phyloP scores from a whole-genome alignment of 2,329 filamentous ascomycete species.

The Anisogramma anomala region DNA sequence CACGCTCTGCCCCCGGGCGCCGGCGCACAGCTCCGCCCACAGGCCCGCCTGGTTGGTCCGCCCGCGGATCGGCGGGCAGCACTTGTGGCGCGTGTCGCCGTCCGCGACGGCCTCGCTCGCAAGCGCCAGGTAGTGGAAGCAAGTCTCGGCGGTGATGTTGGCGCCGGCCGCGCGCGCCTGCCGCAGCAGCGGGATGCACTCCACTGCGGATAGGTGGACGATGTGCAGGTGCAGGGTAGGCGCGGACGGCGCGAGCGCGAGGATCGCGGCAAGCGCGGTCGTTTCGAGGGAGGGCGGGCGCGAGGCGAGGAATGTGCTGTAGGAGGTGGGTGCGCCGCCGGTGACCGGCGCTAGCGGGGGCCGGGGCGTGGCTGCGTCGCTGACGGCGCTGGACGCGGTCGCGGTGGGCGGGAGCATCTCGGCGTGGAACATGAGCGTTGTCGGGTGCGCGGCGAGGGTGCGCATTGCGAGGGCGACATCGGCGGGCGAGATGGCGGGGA shows the following conservation, averaged over 20 bases:
- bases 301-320: constrained; percentile 84
- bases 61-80: constrained; percentile 81
- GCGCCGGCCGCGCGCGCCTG: constrained; percentile 61
- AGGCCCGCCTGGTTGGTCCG: constrained; percentile 72
- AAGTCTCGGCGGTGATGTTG: constrained; percentile 87
- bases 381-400: constrained; percentile 68
- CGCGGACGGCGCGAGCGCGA: constrained; percentile 68
- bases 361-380: constrained; percentile 58
- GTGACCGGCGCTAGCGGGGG: constrained; percentile 62
- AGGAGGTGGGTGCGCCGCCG: constrained; percentile 60
- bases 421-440: constrained; percentile 97
- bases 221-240: constrained; percentile 82
- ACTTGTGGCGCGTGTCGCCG: constrained; percentile 88
- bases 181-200: constrained; percentile 72
- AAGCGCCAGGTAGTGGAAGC: constrained; percentile 86
- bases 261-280: constrained; percentile 76
- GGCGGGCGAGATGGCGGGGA: constrained; percentile 71
- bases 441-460: constrained; percentile 67
- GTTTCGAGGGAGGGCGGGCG: constrained; percentile 85
- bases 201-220: constrained; percentile 80
- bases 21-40: constrained; percentile 66
- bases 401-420: constrained; percentile 92
- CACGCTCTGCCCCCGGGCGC: constrained; percentile 50
- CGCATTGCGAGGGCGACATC: constrained; percentile 75
- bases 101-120: constrained; percentile 70